A percentile compares a stretch with the other conserved stretches of the same genome.
Evolutionary conservation across 176 grass and related monocot species (phyloP).

Genomic region (Thalia dealbata): DNA sequence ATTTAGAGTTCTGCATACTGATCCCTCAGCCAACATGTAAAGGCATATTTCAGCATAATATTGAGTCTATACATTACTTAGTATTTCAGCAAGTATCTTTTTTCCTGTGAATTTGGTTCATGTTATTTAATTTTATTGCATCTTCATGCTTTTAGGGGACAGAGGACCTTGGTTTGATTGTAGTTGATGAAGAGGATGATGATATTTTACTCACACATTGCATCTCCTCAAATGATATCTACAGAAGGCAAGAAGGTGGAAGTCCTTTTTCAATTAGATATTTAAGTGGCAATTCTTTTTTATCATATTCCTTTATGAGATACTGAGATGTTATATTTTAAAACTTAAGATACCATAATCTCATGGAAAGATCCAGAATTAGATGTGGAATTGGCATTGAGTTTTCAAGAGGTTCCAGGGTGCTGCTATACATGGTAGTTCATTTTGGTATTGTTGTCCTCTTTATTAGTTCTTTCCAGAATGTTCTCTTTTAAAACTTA

Average conservation of each 20-base stretch:
- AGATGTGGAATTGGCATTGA: constrained; percentile 18
- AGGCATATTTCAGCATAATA: too few relatives aligned
- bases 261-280: neutral
- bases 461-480: neutral
- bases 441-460: neutral
- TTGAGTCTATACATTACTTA: too few relatives aligned
- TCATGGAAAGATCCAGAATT: constrained; percentile 22
- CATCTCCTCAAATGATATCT: constrained; percentile 15
- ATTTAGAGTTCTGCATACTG: neutral
- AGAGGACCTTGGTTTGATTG: constrained; percentile 7
- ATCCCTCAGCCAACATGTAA: neutral
- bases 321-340: neutral
- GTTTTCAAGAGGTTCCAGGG: constrained; percentile 17
- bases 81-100: neutral
- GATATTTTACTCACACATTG: constrained; percentile 5
- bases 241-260: constrained; percentile 19
- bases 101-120: neutral
- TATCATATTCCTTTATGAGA: neutral
- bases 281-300: neutral
- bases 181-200: constrained; percentile 13
- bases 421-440: constrained; percentile 23
- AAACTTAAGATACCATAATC: constrained; percentile 16
- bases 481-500: neutral
- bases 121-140: neutral
- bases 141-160: constrained; percentile 3